Evolutionary conservation across 345 rosid genomes (phyloP).

Genomic region (Clarkia xantiana): DNA sequence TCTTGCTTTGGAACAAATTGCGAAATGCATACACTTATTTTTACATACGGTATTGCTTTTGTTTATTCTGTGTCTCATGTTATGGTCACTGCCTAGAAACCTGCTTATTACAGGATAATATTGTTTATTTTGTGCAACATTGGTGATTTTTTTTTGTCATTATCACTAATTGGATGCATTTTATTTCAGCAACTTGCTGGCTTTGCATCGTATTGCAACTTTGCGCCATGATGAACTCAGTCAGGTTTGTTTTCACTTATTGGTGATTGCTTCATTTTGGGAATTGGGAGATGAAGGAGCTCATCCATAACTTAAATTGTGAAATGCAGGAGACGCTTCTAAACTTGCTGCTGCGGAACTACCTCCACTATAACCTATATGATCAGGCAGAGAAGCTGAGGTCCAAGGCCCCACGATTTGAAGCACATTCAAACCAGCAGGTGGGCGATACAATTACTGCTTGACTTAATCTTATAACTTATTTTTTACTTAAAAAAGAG

Average conservation of each 20-base stretch:
- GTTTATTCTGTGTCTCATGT: too few species aligned
- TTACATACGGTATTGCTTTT: too few species aligned
- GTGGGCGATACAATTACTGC: too few species aligned
- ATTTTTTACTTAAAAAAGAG: too few species aligned
- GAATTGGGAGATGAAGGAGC: slow-evolving; percentile 4
- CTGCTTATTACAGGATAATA: too few species aligned
- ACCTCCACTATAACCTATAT: slow-evolving; percentile 68
- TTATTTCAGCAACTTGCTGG: slow-evolving; percentile 47
- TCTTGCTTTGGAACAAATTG: background rate
- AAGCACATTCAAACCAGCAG: slow-evolving; percentile 93
- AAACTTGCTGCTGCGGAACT: slow-evolving; percentile 67
- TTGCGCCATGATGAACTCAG: slow-evolving; percentile 82
- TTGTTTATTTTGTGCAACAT: too few species aligned
- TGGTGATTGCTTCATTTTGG: background rate
- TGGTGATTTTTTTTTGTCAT: too few species aligned
- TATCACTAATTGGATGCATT: too few species aligned
- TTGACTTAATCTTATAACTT: background rate
- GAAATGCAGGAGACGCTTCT: slow-evolving; percentile 73
- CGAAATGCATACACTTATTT: too few species aligned
- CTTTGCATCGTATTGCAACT: slow-evolving; percentile 66
- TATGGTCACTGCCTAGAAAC: too few species aligned
- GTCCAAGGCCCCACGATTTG: slow-evolving; percentile 81
- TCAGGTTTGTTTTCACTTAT: slow-evolving; percentile 31
- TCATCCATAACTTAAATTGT: slow-evolving; percentile 12
- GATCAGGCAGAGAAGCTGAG: slow-evolving; percentile 89